Evolutionary conservation across 2,329 filamentous ascomycete species (phyloP).

Genomic region (Pseudonectria buxi): DNA sequence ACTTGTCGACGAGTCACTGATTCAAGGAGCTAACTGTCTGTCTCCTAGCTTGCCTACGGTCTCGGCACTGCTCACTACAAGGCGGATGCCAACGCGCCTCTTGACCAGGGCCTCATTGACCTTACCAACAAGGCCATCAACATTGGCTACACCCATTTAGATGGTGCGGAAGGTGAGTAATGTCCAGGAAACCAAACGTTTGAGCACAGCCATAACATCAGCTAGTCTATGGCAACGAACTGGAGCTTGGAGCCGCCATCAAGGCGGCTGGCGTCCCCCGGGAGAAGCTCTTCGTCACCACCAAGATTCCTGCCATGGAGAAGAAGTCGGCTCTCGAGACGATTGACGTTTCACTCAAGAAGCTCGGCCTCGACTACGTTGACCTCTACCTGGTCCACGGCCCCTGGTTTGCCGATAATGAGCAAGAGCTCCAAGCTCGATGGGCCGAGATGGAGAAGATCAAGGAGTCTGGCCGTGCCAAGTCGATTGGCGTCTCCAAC

Average conservation of each 20-base stretch:
- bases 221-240: constrained; percentile 57
- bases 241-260: constrained; percentile 66
- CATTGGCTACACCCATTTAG: constrained; percentile 65
- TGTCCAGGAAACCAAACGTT: too few relatives aligned
- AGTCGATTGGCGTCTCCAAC: constrained; percentile 73
- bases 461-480: constrained; percentile 57
- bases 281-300: constrained; percentile 61
- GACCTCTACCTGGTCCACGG: constrained; percentile 63
- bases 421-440: constrained; percentile 47
- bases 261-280: constrained; percentile 58
- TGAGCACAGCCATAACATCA: neutral
- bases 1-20: neutral
- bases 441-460: constrained; percentile 61
- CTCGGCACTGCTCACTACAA: constrained; percentile 63
- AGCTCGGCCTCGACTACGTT: constrained; percentile 63
- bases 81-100: constrained; percentile 37
- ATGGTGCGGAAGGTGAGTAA: constrained; percentile 60
- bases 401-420: constrained; percentile 45
- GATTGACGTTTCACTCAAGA: constrained; percentile 54
- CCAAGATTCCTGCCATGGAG: constrained; percentile 43
- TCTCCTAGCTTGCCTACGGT: constrained; percentile 57
- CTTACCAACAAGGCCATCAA: constrained; percentile 56
- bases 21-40: constrained; percentile 1
- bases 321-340: constrained; percentile 40
- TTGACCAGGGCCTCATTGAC: constrained; percentile 48